These are phyloP conservation scores for Ambispora gerdemannii DNA, from an alignment of 192 early-diverging fungal genomes.

Conservation along the genomic window DNA sequence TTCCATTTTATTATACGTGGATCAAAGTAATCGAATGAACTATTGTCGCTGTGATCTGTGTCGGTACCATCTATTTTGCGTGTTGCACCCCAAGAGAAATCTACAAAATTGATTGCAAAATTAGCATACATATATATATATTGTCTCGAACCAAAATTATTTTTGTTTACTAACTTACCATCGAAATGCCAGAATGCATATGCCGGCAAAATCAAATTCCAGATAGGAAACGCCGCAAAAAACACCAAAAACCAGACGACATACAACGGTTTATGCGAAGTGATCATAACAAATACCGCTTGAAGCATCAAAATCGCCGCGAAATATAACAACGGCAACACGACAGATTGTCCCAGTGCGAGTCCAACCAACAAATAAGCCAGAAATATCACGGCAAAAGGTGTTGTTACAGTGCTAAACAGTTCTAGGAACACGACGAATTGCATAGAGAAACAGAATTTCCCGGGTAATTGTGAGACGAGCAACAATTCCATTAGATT, in stretches of 20 bases:
- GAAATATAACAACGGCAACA: conserved; percentile 55
- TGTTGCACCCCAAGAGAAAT: conserved; percentile 72
- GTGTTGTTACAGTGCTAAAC: conserved; percentile 85
- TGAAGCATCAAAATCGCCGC: conserved; percentile 57
- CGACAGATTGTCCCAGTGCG: conserved; percentile 34
- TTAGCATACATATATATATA: conserved; percentile 68
- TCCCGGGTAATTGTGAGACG: conserved; percentile 79
- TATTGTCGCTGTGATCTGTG: conserved; percentile 59
- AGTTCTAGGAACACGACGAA: conserved; percentile 95
- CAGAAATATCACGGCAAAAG: conserved; percentile 84
- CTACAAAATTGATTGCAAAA: conserved; percentile 69
- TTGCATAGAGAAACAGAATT: conserved; percentile 92
- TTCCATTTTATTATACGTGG: background rate
- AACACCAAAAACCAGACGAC: conserved; percentile 64
- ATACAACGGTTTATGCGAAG: conserved; percentile 58
- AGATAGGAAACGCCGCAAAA: conserved; percentile 58
- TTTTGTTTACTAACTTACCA: conserved; percentile 42
- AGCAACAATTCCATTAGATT: conserved; percentile 79
- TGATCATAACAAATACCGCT: conserved; percentile 59
- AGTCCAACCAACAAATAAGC: conserved; percentile 66
- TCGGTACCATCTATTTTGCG: conserved; percentile 60
- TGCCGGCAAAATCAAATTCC: conserved; percentile 72
- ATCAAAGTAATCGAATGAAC: conserved; percentile 67
- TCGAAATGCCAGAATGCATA: conserved; percentile 87
- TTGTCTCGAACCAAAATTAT: conserved; percentile 63